These are phyloP conservation scores for Aspergillus steynii DNA, from an alignment of 495 filamentous ascomycete genomes.

Conservation along the genomic window DNA sequence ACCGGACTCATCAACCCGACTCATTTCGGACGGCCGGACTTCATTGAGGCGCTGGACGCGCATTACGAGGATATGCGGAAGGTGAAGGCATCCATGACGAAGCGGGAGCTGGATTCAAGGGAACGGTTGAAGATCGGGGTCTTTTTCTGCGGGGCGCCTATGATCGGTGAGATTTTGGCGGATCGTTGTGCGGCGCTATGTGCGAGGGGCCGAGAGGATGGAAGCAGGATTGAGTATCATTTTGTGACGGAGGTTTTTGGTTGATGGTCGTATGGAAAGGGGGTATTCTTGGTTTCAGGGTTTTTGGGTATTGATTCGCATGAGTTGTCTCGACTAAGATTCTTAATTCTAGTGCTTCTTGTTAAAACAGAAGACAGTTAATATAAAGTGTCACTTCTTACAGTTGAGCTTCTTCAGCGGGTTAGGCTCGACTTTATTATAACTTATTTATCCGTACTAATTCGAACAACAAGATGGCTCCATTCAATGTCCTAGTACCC, in stretches of 20 bases:
- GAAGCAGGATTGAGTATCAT: conserved; percentile 13
- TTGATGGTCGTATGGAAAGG: not conserved
- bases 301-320: too few relatives aligned
- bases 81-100: conserved; percentile 7
- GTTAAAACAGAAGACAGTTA: too few relatives aligned
- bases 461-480: too few relatives aligned
- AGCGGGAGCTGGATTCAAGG: conserved; percentile 1
- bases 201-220: conserved; percentile 7
- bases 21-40: conserved; percentile 12
- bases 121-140: conserved; percentile 6
- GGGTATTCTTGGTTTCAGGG: too few relatives aligned
- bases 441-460: too few relatives aligned
- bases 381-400: too few relatives aligned
- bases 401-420: too few relatives aligned
- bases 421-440: too few relatives aligned
- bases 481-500: too few relatives aligned
- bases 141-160: conserved; percentile 8
- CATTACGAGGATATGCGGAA: conserved; percentile 10
- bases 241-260: conserved; percentile 13
- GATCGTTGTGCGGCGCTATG: not conserved
- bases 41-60: not conserved
- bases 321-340: too few relatives aligned
- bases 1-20: conserved; percentile 12
- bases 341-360: too few relatives aligned
- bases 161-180: conserved; percentile 10